These are phyloP conservation scores for Scytalidium lignicola DNA, from an alignment of 2,329 filamentous ascomycete genomes.

Conservation along the genomic window DNA sequence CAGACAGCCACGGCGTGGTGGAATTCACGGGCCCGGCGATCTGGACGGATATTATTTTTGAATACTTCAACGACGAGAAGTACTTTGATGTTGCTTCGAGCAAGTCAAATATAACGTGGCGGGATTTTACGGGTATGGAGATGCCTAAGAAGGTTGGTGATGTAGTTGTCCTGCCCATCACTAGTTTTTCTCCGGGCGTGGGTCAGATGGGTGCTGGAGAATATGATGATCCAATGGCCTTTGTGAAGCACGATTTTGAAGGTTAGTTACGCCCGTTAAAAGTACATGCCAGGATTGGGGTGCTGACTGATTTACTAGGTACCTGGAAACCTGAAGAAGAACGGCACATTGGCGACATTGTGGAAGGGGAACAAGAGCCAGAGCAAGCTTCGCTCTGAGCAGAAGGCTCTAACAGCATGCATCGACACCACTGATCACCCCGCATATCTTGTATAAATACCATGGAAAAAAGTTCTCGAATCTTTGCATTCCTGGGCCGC, in stretches of 20 bases:
- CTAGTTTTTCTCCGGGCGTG: constrained; percentile 93
- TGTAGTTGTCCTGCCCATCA: constrained; percentile 90
- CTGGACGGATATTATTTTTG: constrained; percentile 90
- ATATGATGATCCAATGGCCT: constrained; percentile 88
- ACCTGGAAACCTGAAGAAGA: constrained; percentile 72
- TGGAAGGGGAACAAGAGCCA: not conserved
- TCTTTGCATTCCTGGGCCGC: not conserved
- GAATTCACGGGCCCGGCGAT: constrained; percentile 92
- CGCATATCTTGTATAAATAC: too few species aligned
- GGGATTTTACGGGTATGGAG: constrained; percentile 85
- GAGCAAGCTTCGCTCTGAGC: not conserved
- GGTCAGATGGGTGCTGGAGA: constrained; percentile 89
- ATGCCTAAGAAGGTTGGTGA: constrained; percentile 84
- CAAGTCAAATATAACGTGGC: constrained; percentile 73
- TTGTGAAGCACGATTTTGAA: constrained; percentile 95
- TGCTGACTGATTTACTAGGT: constrained; percentile 39
- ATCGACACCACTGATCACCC: too few species aligned
- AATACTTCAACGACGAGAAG: constrained; percentile 85
- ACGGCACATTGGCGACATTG: constrained; percentile 55
- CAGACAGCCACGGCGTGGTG: constrained; percentile 66
- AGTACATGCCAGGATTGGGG: not conserved
- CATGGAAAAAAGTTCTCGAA: not conserved
- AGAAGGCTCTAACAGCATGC: too few species aligned
- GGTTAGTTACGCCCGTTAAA: constrained; percentile 54
- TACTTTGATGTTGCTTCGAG: constrained; percentile 73